These are phyloP conservation scores for Trichocladium uniseriatum DNA, from an alignment of 495 filamentous ascomycete species.

Conservation along the genomic window DNA sequence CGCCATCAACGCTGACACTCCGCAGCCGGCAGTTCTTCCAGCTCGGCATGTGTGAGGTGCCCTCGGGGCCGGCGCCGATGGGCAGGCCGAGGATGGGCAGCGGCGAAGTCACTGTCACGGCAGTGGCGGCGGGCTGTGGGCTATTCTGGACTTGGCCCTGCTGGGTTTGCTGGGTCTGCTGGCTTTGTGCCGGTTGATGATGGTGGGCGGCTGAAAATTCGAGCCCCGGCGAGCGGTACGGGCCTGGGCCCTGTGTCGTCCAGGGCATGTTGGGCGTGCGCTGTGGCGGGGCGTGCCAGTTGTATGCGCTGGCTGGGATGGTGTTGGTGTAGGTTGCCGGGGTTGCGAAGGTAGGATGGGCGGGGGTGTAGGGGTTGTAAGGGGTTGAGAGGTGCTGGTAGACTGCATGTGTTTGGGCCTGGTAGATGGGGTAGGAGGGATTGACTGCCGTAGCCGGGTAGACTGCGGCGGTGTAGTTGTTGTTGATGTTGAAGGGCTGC, in stretches of 20 bases:
- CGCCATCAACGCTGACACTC: not conserved
- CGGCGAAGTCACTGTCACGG: too few species aligned
- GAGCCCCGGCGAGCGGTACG: slow-evolving; percentile 2
- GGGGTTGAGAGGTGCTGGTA: not conserved
- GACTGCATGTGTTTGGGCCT: not conserved
- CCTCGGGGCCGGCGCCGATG: slow-evolving; percentile 36
- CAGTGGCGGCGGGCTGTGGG: not conserved
- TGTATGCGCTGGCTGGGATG: slow-evolving; percentile 3
- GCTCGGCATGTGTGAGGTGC: slow-evolving; percentile 16
- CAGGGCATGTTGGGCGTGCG: not conserved
- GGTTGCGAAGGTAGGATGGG: slow-evolving; percentile 3
- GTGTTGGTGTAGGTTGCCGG: slow-evolving; percentile 6
- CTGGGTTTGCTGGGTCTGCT: not conserved
- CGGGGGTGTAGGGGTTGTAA: not conserved
- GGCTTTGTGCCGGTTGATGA: not conserved
- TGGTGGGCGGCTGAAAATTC: not conserved
- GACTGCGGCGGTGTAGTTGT: not conserved
- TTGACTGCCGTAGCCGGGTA: slow-evolving; percentile 6
- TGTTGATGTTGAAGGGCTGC: not conserved
- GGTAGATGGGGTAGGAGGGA: too few species aligned
- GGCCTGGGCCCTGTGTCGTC: slow-evolving; percentile 7
- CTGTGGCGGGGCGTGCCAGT: slow-evolving; percentile 4
- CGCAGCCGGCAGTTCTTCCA: slow-evolving; percentile 17
- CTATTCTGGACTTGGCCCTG: not conserved
- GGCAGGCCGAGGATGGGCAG: slow-evolving; percentile 24